Percentiles rank a stretch among this genome's conserved stretches.
phyloP scores from a whole-genome alignment of 495 filamentous ascomycete genomes.

The Jackrogersella minutella region DNA sequence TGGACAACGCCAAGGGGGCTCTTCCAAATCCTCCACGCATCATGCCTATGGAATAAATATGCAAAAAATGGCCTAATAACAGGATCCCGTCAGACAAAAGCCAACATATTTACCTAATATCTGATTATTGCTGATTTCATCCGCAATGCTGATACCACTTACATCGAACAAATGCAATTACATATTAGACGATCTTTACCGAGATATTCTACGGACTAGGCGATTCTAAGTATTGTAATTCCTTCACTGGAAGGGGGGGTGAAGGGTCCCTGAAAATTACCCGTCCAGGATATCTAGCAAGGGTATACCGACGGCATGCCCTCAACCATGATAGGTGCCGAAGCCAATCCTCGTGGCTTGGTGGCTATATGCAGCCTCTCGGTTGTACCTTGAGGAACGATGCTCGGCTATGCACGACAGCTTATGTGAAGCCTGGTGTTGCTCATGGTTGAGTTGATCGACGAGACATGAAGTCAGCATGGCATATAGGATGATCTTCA shows the following conservation, averaged over 20 bases:
- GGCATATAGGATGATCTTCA: background rate
- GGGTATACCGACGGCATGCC: too few relatives aligned
- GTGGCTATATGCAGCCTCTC: slow-evolving; percentile 13
- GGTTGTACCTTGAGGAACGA: slow-evolving; percentile 27
- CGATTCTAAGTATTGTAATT: background rate
- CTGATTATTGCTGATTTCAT: slow-evolving; percentile 17
- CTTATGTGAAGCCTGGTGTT: slow-evolving; percentile 13
- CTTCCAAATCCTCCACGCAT: slow-evolving; percentile 26
- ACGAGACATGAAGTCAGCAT: slow-evolving; percentile 20
- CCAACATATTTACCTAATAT: background rate
- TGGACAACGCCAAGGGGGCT: slow-evolving; percentile 13
- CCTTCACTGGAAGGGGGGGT: background rate
- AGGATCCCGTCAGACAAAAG: background rate
- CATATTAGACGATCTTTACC: slow-evolving; percentile 8
- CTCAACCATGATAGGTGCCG: slow-evolving; percentile 7
- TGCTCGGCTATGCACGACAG: slow-evolving; percentile 1
- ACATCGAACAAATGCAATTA: background rate
- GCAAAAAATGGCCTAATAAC: background rate
- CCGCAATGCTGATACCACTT: slow-evolving; percentile 15
- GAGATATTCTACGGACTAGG: background rate
- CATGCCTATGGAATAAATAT: slow-evolving; percentile 20
- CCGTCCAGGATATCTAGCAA: slow-evolving; percentile 7
- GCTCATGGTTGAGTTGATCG: slow-evolving; percentile 18
- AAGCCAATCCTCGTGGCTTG: slow-evolving; percentile 6
- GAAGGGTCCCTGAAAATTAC: background rate